A percentile compares a stretch with the other conserved stretches of the same genome.
These are phyloP conservation scores for Lycium barbarum DNA, from an alignment of 257 asterid species.

Conservation along the genomic window DNA sequence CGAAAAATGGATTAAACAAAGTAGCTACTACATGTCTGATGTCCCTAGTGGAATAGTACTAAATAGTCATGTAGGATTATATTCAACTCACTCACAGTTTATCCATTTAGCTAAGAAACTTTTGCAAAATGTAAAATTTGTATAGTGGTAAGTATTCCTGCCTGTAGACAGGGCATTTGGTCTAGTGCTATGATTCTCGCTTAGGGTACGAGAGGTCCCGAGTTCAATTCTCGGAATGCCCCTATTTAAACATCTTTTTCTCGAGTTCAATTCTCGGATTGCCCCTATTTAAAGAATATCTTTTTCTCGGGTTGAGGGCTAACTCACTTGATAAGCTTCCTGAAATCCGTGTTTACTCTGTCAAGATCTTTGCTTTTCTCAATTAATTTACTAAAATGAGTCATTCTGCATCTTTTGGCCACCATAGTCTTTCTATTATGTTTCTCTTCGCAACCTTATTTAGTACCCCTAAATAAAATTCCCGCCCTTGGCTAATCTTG, in stretches of 20 bases:
- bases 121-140: too few species aligned
- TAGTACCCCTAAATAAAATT: too few species aligned
- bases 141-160: too few species aligned
- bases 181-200: slow-evolving; percentile 88
- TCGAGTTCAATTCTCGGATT: slow-evolving; percentile 68
- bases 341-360: not conserved
- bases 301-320: not conserved
- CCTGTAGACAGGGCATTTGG: slow-evolving; percentile 58
- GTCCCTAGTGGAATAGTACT: too few species aligned
- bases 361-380: not conserved
- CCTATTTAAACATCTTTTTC: slow-evolving; percentile 23
- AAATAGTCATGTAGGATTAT: too few species aligned
- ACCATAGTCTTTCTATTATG: not conserved
- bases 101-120: too few species aligned
- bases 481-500: too few species aligned
- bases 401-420: not conserved
- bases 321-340: too few species aligned
- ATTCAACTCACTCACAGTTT: too few species aligned
- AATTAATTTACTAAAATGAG: not conserved
- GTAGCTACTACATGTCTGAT: too few species aligned
- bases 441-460: too few species aligned
- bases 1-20: too few species aligned
- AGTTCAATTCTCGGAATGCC: slow-evolving; percentile 92
- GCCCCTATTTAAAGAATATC: slow-evolving; percentile 44
- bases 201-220: slow-evolving; percentile 95